Evolutionary conservation across 495 filamentous ascomycete species (phyloP), one percentile per base, ranked within the genome.

Genomic region (Amorphotheca resinae): DNA sequence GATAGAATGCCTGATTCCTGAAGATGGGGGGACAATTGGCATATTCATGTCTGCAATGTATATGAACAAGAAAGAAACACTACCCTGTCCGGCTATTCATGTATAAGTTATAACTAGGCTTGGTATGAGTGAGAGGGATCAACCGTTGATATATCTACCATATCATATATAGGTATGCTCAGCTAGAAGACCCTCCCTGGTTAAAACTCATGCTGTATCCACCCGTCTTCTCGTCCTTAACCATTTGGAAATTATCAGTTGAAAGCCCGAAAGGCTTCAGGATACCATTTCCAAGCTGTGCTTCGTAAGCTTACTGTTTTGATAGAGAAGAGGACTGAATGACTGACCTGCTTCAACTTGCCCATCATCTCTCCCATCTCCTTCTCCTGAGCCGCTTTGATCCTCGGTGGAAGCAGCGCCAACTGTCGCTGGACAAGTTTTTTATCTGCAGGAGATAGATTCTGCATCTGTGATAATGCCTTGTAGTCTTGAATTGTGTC

Each of bases 311-410:
- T 36, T n/a, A 36, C 48, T 21, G 42, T 41, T n/a, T 36, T 12
- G 33, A 14, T 31, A n/a, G 12, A 0, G 39, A 12, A 17, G n/a
- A 25, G 16, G 22, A 28, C 1, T 4, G 26, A 22, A n/a, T n/a
- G 18, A 72, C 76, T 67, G 43, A 82, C 77, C 54, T 83, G 77
- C 61, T 93, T 95, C 61, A 98, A 61, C 64, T 95, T 95, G 18
- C 79, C 83, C 84, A 95, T 87, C 84, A 95, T 94, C 61, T 98
- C 89, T 5, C 68, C 76, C 71, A 87, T 86, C 62, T 98, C 91
- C 54, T 69, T 79, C 53, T 91, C 79, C 60, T 80, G 79, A 2
- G 87, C 87, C 25, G 70, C 69, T 33, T 86, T 81, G 31, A 86
- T 75, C 48, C 68, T 69, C 17, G 66, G 62, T 2, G 82, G 80